These are phyloP conservation scores for Ustilago shanxiensis DNA, from an alignment of 1,284 basidiomycete genomes.

Conservation along the genomic window DNA sequence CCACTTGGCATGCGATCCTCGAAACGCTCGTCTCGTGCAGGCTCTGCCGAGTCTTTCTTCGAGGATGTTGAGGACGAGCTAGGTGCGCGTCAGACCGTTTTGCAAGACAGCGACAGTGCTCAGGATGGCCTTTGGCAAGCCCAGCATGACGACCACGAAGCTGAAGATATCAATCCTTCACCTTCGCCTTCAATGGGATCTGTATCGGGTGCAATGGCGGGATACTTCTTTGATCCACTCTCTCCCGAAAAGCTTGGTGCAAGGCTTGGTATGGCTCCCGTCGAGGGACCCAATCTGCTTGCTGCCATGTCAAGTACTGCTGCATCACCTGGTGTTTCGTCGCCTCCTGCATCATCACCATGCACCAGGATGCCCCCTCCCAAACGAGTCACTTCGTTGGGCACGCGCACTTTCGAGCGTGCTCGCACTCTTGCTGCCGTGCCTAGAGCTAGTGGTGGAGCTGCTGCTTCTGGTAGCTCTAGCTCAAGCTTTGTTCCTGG, in stretches of 20 bases:
- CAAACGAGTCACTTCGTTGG: conserved; percentile 44
- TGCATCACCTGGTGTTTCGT: conserved; percentile 36
- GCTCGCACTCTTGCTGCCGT: conserved; percentile 44
- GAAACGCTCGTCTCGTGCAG: conserved; percentile 34
- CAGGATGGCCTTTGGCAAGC: conserved; percentile 11
- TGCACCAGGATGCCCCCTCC: conserved; percentile 46
- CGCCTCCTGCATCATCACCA: conserved; percentile 44
- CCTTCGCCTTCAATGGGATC: conserved; percentile 50
- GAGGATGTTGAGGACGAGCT: conserved; percentile 41
- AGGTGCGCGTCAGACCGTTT: conserved; percentile 13
- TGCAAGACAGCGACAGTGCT: conserved; percentile 3
- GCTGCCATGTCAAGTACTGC: conserved; percentile 43
- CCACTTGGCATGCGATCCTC: conserved; percentile 8
- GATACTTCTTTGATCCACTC: conserved; percentile 64
- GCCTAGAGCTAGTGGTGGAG: conserved; percentile 14
- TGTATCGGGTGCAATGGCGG: conserved; percentile 47
- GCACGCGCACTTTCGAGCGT: conserved; percentile 44
- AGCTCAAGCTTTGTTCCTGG: conserved; percentile 5
- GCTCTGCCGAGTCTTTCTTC: conserved; percentile 42
- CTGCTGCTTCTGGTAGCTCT: conserved; percentile 2
- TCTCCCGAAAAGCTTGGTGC: conserved; percentile 56
- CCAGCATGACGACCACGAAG: conserved; percentile 17
- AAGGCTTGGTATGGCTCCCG: conserved; percentile 29
- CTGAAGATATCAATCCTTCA: conserved; percentile 38
- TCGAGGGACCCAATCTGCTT: conserved; percentile 38